phyloP scores from a whole-genome alignment of 2,329 filamentous ascomycete genomes.

The Trichoderma endophyticum region DNA sequence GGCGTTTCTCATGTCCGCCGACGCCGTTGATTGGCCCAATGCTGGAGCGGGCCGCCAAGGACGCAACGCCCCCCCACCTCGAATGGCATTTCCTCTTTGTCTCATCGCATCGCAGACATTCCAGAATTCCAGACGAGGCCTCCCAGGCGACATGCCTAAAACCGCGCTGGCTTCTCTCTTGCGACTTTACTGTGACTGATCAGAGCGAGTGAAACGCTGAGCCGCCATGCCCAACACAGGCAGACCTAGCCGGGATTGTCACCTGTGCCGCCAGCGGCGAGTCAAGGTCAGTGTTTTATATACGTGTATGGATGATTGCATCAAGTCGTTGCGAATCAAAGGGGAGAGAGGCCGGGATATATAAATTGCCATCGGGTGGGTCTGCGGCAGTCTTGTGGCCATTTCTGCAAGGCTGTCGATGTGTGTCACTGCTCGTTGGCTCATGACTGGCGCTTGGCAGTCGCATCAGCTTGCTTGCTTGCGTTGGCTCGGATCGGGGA shows the following conservation, averaged over 20 bases:
- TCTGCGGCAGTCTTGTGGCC: neutral
- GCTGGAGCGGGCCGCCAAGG: neutral
- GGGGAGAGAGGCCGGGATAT: neutral
- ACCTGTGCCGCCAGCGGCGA: slow-evolving; percentile 39
- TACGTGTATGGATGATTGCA: neutral
- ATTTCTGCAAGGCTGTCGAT: neutral
- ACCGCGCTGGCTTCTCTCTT: neutral
- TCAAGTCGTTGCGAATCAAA: neutral
- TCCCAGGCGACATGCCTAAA: slow-evolving; percentile 14
- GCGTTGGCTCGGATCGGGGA: neutral
- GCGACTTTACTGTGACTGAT: neutral
- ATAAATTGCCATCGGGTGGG: neutral
- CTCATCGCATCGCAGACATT: neutral
- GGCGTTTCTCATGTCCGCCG: neutral
- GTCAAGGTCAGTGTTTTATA: slow-evolving; percentile 37
- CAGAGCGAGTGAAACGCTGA: neutral
- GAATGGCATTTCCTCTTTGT: slow-evolving; percentile 15
- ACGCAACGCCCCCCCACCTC: slow-evolving; percentile 4
- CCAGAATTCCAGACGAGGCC: slow-evolving; percentile 6
- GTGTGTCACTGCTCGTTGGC: neutral
- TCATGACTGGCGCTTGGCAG: neutral
- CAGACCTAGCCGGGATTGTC: slow-evolving; percentile 40
- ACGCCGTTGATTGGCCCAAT: neutral
- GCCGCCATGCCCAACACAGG: slow-evolving; percentile 41
- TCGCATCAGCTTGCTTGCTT: neutral